Evolutionary conservation across 1,139 yeast genomes (phyloP), one percentile per base, ranked within the genome.

Genomic region (Wickerhamomyces sp.): DNA sequence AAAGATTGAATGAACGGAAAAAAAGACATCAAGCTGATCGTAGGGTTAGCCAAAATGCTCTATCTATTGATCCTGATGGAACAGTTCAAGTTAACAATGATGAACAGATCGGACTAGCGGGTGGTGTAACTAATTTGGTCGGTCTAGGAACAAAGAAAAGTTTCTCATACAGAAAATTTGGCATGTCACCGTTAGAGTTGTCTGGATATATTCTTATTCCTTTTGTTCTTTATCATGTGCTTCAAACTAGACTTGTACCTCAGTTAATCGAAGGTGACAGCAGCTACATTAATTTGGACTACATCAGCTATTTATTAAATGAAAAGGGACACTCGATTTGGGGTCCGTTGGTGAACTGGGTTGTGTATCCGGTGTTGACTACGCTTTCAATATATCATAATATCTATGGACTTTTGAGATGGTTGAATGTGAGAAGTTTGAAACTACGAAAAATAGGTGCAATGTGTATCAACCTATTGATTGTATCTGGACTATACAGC

Each of bases 251-350:
- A 36, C 41, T 67, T 13, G 64, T 66, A 0, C 90, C 94, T 0
- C 40, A 64, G 19, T 18, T 51, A 3, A 65, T 75, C 1, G 84
- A 81, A 43, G 92, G 88, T 1, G 94, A 83, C 56, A 73, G 82
- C 8, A 70, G 83, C 1, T 63, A 76, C 42, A 60, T 85, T 22
- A 70, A 67, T 28, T 60, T 85, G 35, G 73, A 74, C 17, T 84
- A 70, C 52, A 65, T 83, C 12, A 53, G 77, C 3, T 73, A 70
- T 53, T 64, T 71, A 10, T 56, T 76, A 28, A 51, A 57, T 38
- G 33, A 34, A 5, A 32, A 36, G 13, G 41, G 42, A 21, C 54
- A 55, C n/a, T 35, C 46, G 4, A 18, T 41, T n/a, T 31, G 52
- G 26, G 40, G 55, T 6, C 52, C 54, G 5, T 20, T 43, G 16